Percentiles rank a stretch among this genome's conserved stretches.
phyloP scores from a whole-genome alignment of 176 grass and related monocot species.

The Dactylis glomerata region DNA sequence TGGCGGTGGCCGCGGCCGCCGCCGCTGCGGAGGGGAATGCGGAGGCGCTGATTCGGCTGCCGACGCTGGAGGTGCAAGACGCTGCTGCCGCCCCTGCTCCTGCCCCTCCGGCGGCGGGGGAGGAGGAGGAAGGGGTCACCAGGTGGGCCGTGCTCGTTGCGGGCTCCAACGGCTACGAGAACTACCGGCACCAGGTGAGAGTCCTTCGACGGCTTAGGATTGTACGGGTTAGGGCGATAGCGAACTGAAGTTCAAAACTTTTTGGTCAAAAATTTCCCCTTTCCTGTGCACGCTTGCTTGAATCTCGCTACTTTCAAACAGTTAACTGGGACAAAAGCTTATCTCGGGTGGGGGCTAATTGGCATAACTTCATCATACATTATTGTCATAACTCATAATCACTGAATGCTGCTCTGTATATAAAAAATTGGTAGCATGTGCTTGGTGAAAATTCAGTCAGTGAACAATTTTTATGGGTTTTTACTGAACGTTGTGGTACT shows the following conservation, averaged over 20 bases:
- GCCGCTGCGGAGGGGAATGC: constrained; percentile 24
- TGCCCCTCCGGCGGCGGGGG: not conserved
- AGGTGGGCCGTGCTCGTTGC: too few species aligned
- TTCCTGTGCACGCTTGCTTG: not conserved
- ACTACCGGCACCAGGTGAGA: too few species aligned
- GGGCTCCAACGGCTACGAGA: too few species aligned
- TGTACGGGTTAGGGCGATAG: not conserved
- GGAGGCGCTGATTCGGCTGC: constrained; percentile 67
- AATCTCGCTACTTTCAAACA: not conserved
- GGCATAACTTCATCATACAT: not conserved
- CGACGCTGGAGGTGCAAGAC: constrained; percentile 24
- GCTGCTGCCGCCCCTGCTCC: not conserved
- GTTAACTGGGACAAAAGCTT: constrained; percentile 13
- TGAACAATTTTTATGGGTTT: not conserved
- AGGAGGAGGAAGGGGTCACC: too few species aligned
- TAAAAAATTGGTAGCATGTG: not conserved
- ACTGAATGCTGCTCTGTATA: not conserved
- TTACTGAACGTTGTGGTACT: not conserved
- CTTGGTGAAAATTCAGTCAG: not conserved
- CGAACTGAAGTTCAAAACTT: not conserved
- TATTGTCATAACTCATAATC: not conserved
- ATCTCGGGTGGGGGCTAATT: not conserved
- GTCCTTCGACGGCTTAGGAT: not conserved
- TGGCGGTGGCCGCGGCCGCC: constrained; percentile 20
- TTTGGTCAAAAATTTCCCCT: not conserved